Percentiles rank a stretch among this genome's conserved stretches.
These are phyloP conservation scores for Athelia psychrophila DNA, from an alignment of 1,284 basidiomycete genomes.

Conservation along the genomic window DNA sequence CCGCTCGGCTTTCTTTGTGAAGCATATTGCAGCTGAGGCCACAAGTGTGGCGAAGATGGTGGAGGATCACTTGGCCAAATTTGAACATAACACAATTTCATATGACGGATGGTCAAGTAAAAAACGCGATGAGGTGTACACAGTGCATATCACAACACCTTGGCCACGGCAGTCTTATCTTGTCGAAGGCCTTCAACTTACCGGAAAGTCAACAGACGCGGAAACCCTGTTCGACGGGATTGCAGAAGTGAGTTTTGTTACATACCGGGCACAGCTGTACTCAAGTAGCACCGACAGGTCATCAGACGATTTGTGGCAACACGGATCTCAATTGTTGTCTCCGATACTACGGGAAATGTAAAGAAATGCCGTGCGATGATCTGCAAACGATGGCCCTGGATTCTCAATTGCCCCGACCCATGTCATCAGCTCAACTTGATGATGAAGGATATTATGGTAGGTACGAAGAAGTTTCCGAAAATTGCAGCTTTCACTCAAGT, in stretches of 20 bases:
- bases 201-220: neutral
- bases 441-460: neutral
- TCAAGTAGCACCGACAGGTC: neutral
- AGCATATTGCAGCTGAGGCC: neutral
- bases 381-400: neutral
- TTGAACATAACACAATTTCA: neutral
- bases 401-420: conserved; percentile 1
- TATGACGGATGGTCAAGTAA: conserved; percentile 1
- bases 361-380: neutral
- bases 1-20: neutral
- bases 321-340: neutral
- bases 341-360: neutral
- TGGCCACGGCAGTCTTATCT: neutral
- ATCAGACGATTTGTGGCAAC: neutral
- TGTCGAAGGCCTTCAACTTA: neutral
- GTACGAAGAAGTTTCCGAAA: neutral
- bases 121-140: neutral
- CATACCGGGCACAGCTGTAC: neutral
- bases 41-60: neutral
- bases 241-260: neutral
- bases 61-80: neutral
- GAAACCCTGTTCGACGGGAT: neutral
- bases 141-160: neutral
- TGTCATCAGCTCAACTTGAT: conserved; percentile 1
- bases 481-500: neutral